phyloP scores from a whole-genome alignment of 2,329 filamentous ascomycete genomes.

The Pseudocercospora macadamiae region DNA sequence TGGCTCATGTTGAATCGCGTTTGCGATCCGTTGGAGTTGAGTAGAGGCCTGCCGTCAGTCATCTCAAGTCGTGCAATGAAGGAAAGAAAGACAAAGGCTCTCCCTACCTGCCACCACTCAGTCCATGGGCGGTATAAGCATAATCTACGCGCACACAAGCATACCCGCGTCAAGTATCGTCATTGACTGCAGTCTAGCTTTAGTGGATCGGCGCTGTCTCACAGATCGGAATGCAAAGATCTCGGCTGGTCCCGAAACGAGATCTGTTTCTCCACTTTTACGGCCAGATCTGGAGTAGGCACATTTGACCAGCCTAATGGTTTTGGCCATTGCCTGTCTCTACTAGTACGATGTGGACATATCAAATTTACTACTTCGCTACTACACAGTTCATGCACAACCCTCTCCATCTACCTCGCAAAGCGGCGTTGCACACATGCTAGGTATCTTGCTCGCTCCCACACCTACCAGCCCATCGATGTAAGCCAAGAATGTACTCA shows the following conservation, averaged over 20 bases:
- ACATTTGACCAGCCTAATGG: no score
- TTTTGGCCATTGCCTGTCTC: no score
- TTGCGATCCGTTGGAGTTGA: conserved; percentile 36
- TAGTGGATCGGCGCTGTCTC: conserved; percentile 3
- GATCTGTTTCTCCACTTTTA: background rate
- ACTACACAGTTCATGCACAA: no score
- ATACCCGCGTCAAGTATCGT: conserved; percentile 3
- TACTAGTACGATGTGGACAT: no score
- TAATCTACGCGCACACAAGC: background rate
- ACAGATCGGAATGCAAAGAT: background rate
- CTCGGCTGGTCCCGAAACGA: background rate
- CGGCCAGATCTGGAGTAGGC: background rate
- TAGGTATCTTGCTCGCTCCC: conserved; percentile 47
- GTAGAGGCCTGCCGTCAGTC: conserved; percentile 32
- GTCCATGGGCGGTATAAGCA: background rate
- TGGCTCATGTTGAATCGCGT: conserved; percentile 41
- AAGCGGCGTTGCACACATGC: conserved; percentile 35
- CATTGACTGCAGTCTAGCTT: background rate
- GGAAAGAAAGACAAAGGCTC: background rate
- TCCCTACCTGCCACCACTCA: background rate
- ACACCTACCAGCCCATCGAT: conserved; percentile 70
- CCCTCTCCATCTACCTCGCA: conserved; percentile 2
- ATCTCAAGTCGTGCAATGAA: conserved; percentile 13
- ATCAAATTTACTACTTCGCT: no score
- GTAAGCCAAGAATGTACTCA: conserved; percentile 67